These are phyloP conservation scores for Galeopsis tetrahit DNA, from an alignment of 257 asterid genomes.

Conservation along the genomic window DNA sequence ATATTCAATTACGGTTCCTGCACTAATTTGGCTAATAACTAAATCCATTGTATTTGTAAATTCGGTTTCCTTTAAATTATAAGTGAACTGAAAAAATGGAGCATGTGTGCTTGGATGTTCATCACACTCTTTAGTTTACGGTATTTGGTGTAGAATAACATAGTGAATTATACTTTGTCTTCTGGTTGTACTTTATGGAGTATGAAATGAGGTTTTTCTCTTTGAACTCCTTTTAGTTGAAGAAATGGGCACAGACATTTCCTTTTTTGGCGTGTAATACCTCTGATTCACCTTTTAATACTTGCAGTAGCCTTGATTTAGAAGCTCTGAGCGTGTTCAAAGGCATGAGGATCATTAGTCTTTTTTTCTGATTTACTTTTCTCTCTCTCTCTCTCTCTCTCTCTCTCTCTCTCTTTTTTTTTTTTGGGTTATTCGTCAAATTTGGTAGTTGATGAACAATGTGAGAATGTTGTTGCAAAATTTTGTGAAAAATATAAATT, in stretches of 20 bases:
- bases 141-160: not conserved
- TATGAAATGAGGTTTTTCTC: too few relatives aligned
- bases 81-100: not conserved
- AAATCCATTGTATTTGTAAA: not conserved
- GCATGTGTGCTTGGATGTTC: too few relatives aligned
- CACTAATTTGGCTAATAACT: not conserved
- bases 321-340: slow-evolving; percentile 60
- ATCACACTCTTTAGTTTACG: not conserved
- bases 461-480: slow-evolving; percentile 15
- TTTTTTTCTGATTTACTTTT: slow-evolving; percentile 13
- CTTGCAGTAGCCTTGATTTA: slow-evolving; percentile 51
- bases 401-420: slow-evolving; percentile 4
- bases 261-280: not conserved
- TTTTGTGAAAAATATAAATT: slow-evolving; percentile 17
- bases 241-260: not conserved
- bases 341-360: slow-evolving; percentile 11
- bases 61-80: not conserved
- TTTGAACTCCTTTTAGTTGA: not conserved
- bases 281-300: slow-evolving; percentile 17
- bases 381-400: too few relatives aligned
- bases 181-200: too few relatives aligned
- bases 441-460: slow-evolving; percentile 20
- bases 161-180: too few relatives aligned
- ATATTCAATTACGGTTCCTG: not conserved
- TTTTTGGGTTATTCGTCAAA: slow-evolving; percentile 17